Evolutionary conservation across 768 basidiomycete genomes (phyloP), one percentile per base, ranked within the genome.

Genomic region (Cantharellus anzutake): DNA sequence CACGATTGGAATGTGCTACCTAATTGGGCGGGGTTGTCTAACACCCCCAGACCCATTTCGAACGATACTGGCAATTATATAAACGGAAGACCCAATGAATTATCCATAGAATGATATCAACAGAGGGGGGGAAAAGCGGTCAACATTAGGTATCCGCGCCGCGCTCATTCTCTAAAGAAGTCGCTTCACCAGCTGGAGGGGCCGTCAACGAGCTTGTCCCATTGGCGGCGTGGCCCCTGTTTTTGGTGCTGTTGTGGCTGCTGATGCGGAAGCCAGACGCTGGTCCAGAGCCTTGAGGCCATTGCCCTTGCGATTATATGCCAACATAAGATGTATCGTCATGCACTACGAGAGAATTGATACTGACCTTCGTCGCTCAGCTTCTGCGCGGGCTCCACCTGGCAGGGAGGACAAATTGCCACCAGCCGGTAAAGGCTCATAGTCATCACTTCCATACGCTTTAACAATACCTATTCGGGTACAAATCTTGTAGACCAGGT

Each of bases 271-370:
- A 35, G 93, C 90, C 58, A 98, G 70, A 39, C 92, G 80, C 66
- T 96, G 92, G 66, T 99, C 96, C 41, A 99, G 78, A 2, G 96
- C 96, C 70, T 97, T 96, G 66, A 99, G 73, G 96, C 96, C 75
- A 99, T 80, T 1, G 93, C 91, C 65, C 94, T 96, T 67, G 35
- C 61, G 59, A 16, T 4, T 20, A 59, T 53, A 41, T 39, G 41
- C 16, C 60, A 59, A 63, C 35, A 67, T 60, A 5, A 60, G 29
- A 3, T 48, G 20, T 7, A 16, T 20, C 2, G 5, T 38, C 14
- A 56, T 56, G 38, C 42, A 57, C 16, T 16, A 5, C 37, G 14
- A n/a, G 7, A 11, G 60, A 42, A 14, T 44, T 37, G 48, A 59
- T 14, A 69, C 80, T 60, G 63, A 92, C 92, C 94, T 79, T 74